Evolutionary conservation across 2,329 filamentous ascomycete species (phyloP), one percentile per base, ranked within the genome.

Genomic region (Fusarium sarcochroum): DNA sequence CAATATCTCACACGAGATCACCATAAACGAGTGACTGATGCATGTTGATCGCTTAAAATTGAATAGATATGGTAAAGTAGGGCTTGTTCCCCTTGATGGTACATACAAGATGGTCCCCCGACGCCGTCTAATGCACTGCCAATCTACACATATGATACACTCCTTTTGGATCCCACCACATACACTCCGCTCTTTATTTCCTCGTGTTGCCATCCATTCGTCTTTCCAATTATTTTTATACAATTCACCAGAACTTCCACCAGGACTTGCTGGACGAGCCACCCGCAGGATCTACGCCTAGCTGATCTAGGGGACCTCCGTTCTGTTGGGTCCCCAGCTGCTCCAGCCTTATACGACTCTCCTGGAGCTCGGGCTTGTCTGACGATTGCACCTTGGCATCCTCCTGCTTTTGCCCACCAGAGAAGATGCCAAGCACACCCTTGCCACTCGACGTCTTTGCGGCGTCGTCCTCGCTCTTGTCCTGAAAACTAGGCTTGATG

Each of bases 301-400:
- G 62, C 58, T 82, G 82, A 69, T 88, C 86, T 44, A 88, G 74
- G 49, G 80, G 81, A 3, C 86, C 86, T 20, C 85, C 86, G 14
- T 68, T 76, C 61, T 79, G 79, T 79, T 88, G 85, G 62, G 83
- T 84, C 68, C 84, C 80, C 68, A 81, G 81, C 77, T 75, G 77
- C 58, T 57, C 50, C 18, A 63, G 14, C 38, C 78, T 79, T 34
- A 82, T 81, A 75, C 83, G 81, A 34, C 80, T 75, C 63, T 75
- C 69, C 46, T 62, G 70, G 17, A 64, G 58, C 18, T 59, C 35
- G 7, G 56, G 55, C 32, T 45, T 58, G 46, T 72, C 58, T 42
- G 69, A 66, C 14, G 59, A 48, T 47, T 67, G 63, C n/a, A 41
- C 27, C 35, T 48, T 42, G 20, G 49, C 52, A 3, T 67, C 63